These are phyloP conservation scores for Phialocephala sp. DNA, from an alignment of 2,329 filamentous ascomycete species.

Conservation along the genomic window DNA sequence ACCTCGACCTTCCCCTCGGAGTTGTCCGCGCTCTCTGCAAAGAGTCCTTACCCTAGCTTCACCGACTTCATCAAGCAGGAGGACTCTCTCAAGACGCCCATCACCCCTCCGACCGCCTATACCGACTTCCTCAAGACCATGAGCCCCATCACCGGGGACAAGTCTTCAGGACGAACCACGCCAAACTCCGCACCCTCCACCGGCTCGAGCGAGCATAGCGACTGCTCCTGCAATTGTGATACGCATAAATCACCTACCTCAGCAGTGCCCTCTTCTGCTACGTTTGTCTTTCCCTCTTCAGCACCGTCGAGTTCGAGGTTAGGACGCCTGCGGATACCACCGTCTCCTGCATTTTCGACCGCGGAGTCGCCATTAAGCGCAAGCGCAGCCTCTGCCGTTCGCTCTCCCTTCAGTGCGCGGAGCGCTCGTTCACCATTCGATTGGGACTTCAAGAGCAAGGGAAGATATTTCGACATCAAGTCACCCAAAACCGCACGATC, in stretches of 20 bases:
- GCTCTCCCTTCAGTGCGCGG: constrained; percentile 75
- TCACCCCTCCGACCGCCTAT: constrained; percentile 89
- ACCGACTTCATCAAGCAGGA: constrained; percentile 70
- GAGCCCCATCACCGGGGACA: constrained; percentile 44
- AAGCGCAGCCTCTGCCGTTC: constrained; percentile 55
- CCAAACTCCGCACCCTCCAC: constrained; percentile 52
- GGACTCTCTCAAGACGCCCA: constrained; percentile 76
- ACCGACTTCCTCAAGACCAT: constrained; percentile 90
- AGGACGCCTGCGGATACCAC: constrained; percentile 75
- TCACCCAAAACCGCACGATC: constrained; percentile 62
- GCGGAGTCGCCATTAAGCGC: constrained; percentile 72
- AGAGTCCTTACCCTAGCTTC: constrained; percentile 69
- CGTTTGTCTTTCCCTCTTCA: constrained; percentile 64
- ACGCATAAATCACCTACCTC: constrained; percentile 60
- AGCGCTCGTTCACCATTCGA: constrained; percentile 75
- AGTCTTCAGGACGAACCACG: constrained; percentile 50
- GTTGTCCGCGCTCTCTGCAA: constrained; percentile 63
- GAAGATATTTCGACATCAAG: constrained; percentile 63
- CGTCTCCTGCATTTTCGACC: constrained; percentile 72
- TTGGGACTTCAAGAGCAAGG: constrained; percentile 76
- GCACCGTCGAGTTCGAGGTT: constrained; percentile 61
- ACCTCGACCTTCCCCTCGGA: constrained; percentile 66
- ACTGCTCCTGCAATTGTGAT: constrained; percentile 63
- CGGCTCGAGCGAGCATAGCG: constrained; percentile 52
- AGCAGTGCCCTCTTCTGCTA: constrained; percentile 60